Evolutionary conservation across 108 stramenopile genomes (phyloP).

Genomic region (Cyclotella choctawhatcheeana): DNA sequence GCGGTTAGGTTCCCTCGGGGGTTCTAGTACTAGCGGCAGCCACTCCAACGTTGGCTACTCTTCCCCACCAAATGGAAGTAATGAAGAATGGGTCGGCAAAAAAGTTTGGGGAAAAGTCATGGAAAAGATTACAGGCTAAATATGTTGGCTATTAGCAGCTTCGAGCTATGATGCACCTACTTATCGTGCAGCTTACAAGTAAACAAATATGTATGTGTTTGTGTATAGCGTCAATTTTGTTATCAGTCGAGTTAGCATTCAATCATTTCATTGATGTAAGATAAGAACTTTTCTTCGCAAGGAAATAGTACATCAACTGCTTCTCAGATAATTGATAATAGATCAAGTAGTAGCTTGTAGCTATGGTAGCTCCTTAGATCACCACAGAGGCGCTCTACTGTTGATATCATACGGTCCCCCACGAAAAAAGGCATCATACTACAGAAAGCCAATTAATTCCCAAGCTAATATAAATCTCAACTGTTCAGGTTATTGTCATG

Average conservation of each 20-base stretch:
- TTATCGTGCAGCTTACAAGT: background rate
- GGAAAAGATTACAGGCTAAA: conserved; percentile 18
- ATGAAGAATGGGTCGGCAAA: conserved; percentile 18
- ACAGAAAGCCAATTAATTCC: too few relatives aligned
- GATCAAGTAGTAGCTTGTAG: too few relatives aligned
- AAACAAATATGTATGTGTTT: too few relatives aligned
- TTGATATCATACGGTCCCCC: too few relatives aligned
- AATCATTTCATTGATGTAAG: too few relatives aligned
- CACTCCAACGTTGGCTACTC: background rate
- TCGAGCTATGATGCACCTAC: background rate
- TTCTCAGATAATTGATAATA: too few relatives aligned
- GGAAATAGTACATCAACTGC: too few relatives aligned
- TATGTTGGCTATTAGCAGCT: background rate
- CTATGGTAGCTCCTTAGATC: too few relatives aligned
- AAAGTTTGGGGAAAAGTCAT: conserved; percentile 23
- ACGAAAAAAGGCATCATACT: too few relatives aligned
- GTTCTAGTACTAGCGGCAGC: background rate
- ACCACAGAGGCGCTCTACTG: background rate
- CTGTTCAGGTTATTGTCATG: background rate
- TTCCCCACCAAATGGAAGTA: background rate
- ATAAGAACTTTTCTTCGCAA: too few relatives aligned
- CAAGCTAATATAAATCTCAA: background rate
- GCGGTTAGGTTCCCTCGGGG: background rate
- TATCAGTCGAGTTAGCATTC: background rate
- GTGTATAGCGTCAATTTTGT: too few relatives aligned